Percentiles rank a stretch among this genome's conserved stretches.
phyloP scores from a whole-genome alignment of 208 protist genomes.

The Trypanosoma brucei region DNA sequence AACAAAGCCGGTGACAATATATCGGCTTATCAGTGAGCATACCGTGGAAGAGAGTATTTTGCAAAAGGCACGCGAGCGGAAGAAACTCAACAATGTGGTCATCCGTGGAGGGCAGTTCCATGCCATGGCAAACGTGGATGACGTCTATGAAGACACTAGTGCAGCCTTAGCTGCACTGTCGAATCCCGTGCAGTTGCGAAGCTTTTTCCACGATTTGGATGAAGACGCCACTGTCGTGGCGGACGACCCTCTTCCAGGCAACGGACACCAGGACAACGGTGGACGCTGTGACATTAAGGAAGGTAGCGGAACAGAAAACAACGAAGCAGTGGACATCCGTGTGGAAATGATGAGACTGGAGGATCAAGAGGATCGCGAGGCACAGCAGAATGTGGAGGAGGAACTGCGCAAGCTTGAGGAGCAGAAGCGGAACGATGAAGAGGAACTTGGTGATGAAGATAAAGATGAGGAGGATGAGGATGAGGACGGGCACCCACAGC shows the following conservation, averaged over 20 bases:
- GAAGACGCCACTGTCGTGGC: constrained; percentile 63
- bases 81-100: constrained; percentile 92
- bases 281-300: neutral
- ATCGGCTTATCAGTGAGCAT: constrained; percentile 92
- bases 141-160: constrained; percentile 56
- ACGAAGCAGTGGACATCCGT: constrained; percentile 36
- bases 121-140: constrained; percentile 59
- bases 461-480: constrained; percentile 30
- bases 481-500: constrained; percentile 14
- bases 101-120: constrained; percentile 93
- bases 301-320: neutral
- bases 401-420: constrained; percentile 51
- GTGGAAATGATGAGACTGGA: constrained; percentile 62
- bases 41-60: constrained; percentile 97
- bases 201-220: constrained; percentile 86
- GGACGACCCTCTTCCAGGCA: neutral
- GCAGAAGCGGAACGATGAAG: constrained; percentile 20
- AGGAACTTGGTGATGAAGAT: constrained; percentile 34
- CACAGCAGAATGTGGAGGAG: constrained; percentile 49
- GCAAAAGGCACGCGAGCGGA: constrained; percentile 92
- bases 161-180: constrained; percentile 66
- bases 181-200: constrained; percentile 66
- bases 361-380: constrained; percentile 74
- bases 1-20: constrained; percentile 95
- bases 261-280: neutral